Conservation (phyloP, 208 protist genomes). For the Wallacemonas sp. region DNA sequence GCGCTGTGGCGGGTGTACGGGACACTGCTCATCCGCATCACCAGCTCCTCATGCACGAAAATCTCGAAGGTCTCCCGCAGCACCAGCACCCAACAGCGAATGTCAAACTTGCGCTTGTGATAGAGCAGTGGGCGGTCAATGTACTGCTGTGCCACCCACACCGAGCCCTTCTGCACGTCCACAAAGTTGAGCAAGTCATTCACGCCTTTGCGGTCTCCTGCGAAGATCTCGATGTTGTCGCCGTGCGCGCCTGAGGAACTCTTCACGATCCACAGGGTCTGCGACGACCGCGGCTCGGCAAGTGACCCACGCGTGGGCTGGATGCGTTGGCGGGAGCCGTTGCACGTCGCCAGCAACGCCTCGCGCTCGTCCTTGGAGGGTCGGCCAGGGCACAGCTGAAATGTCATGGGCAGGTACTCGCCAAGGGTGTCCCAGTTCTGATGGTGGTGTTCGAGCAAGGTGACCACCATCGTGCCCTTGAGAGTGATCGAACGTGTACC, state of each 20-base stretch:
- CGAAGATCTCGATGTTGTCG: conserved; percentile 78
- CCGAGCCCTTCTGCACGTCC: conserved; percentile 31
- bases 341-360: conserved; percentile 33
- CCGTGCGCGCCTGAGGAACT: conserved; percentile 79
- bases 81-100: conserved; percentile 56
- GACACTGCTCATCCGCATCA: conserved; percentile 76
- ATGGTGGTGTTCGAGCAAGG: conserved; percentile 60
- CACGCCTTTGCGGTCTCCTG: conserved; percentile 43
- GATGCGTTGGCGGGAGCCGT: not conserved
- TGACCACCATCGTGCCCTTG: conserved; percentile 81
- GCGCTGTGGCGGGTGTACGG: conserved; percentile 32
- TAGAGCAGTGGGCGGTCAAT: conserved; percentile 62
- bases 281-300: not conserved
- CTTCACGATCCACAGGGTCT: conserved; percentile 73
- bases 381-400: conserved; percentile 49
- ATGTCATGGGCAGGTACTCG: conserved; percentile 65
- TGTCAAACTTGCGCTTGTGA: conserved; percentile 69
- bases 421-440: conserved; percentile 56
- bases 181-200: conserved; percentile 50
- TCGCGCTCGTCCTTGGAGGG: conserved; percentile 52
- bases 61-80: conserved; percentile 39
- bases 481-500: conserved; percentile 73
- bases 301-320: not conserved
- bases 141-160: conserved; percentile 68
- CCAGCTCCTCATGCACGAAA: conserved; percentile 71